A percentile compares a stretch with the other conserved stretches of the same genome.
These are phyloP conservation scores for Pinus taeda DNA, from an alignment of 75 land plant species.

Conservation along the genomic window DNA sequence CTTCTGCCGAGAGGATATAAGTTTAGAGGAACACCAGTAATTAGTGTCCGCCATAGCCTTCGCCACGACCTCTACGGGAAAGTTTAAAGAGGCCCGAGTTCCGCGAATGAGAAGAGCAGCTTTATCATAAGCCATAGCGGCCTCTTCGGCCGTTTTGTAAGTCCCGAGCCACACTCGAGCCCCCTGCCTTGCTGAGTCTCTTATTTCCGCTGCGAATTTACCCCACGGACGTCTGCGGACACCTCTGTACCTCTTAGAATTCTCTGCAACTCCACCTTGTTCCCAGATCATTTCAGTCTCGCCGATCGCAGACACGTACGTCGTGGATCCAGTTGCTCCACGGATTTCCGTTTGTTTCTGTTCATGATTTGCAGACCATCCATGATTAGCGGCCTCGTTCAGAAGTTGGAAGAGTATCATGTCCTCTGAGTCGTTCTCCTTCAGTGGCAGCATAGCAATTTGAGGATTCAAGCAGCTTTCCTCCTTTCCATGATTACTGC, in stretches of 20 bases:
- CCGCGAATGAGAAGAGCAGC: slow-evolving; percentile 25
- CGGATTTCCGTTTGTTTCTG: too few species aligned
- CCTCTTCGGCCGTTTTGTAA: slow-evolving; percentile 63
- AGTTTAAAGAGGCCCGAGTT: slow-evolving; percentile 19
- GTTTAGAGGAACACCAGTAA: neutral
- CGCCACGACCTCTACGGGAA: slow-evolving; percentile 4
- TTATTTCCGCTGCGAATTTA: slow-evolving; percentile 64
- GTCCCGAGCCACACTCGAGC: slow-evolving; percentile 73
- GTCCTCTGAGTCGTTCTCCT: too few species aligned
- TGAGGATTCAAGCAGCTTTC: too few species aligned
- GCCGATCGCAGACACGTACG: too few species aligned
- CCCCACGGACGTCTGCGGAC: slow-evolving; percentile 75
- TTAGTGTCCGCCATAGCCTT: neutral
- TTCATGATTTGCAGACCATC: too few species aligned
- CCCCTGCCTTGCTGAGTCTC: slow-evolving; percentile 42
- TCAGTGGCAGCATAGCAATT: too few species aligned
- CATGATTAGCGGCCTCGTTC: too few species aligned
- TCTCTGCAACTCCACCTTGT: too few species aligned
- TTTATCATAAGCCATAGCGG: slow-evolving; percentile 61
- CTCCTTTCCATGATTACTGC: too few species aligned
- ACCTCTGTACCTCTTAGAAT: slow-evolving; percentile 36
- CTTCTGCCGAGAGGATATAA: neutral
- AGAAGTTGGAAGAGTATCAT: too few species aligned
- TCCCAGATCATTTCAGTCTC: too few species aligned
- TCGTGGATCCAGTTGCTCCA: too few species aligned